Percentiles rank a stretch among this genome's conserved stretches.
These are phyloP conservation scores for Colletotrichum nymphaeae DNA, from an alignment of 2,329 filamentous ascomycete species.

Conservation along the genomic window DNA sequence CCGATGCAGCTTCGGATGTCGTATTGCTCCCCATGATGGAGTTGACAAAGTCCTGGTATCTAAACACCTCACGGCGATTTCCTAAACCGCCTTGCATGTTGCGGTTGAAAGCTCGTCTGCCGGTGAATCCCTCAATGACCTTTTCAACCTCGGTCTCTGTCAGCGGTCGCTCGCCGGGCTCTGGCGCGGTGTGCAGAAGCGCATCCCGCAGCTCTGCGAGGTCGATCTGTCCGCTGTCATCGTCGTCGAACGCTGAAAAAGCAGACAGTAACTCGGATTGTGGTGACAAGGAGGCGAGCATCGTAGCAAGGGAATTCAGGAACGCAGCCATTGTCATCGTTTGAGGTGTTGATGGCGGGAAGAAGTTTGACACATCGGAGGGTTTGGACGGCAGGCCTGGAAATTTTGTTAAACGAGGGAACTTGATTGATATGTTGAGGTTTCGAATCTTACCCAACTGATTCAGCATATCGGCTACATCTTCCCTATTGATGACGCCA, in stretches of 20 bases:
- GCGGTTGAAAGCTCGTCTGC: slow-evolving; percentile 84
- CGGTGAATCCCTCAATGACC: slow-evolving; percentile 88
- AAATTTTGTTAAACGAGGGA: slow-evolving; percentile 20
- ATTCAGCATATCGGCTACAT: slow-evolving; percentile 87
- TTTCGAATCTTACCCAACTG: slow-evolving; percentile 73
- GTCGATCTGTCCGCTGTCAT: slow-evolving; percentile 94
- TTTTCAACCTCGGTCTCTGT: slow-evolving; percentile 83
- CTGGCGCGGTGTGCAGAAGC: slow-evolving; percentile 82
- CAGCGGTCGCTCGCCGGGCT: slow-evolving; percentile 74
- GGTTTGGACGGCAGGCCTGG: slow-evolving; percentile 79
- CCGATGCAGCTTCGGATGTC: slow-evolving; percentile 45
- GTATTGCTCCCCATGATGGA: slow-evolving; percentile 69
- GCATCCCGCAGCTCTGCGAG: slow-evolving; percentile 85
- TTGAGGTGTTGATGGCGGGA: slow-evolving; percentile 77
- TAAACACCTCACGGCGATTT: slow-evolving; percentile 88
- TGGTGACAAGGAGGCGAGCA: slow-evolving; percentile 80
- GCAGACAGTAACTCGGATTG: slow-evolving; percentile 86
- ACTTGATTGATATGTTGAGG: not conserved
- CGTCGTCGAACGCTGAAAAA: slow-evolving; percentile 94
- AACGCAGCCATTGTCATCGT: slow-evolving; percentile 88
- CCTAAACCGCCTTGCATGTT: slow-evolving; percentile 62
- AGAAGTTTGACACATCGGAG: slow-evolving; percentile 82
- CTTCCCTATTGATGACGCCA: slow-evolving; percentile 82
- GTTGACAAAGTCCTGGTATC: slow-evolving; percentile 91
- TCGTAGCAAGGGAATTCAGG: slow-evolving; percentile 81